These are phyloP conservation scores for Plicaturopsis crispa DNA, from an alignment of 768 basidiomycete species.

Conservation along the genomic window DNA sequence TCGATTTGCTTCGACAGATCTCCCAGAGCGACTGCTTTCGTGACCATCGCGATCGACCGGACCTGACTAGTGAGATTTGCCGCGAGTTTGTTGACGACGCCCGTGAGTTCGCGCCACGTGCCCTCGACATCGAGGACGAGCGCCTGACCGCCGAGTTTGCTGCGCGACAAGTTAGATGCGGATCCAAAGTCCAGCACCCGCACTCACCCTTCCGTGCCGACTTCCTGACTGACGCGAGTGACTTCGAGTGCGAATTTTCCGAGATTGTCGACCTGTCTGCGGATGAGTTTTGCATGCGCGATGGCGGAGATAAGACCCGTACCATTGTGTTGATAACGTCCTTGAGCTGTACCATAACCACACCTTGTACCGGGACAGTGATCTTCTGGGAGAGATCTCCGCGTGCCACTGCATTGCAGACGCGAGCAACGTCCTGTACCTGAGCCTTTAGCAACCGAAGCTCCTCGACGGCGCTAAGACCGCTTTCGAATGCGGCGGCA, in stretches of 20 bases:
- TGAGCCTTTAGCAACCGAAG: conserved; percentile 75
- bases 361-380: conserved; percentile 69
- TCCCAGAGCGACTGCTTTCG: conserved; percentile 77
- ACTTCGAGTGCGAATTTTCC: conserved; percentile 90
- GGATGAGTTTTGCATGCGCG: background rate
- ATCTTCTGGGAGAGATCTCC: conserved; percentile 77
- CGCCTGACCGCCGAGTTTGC: conserved; percentile 81
- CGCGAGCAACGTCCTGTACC: conserved; percentile 74
- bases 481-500: conserved; percentile 48
- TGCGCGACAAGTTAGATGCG: conserved; percentile 22
- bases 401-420: conserved; percentile 73
- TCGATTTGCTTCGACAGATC: conserved; percentile 89
- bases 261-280: conserved; percentile 52
- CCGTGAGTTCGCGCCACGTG: conserved; percentile 81
- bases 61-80: conserved; percentile 65
- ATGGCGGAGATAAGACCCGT: conserved; percentile 4
- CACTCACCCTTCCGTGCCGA: conserved; percentile 62
- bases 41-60: conserved; percentile 46
- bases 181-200: conserved; percentile 23
- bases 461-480: conserved; percentile 69
- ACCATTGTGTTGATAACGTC: conserved; percentile 71
- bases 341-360: conserved; percentile 76
- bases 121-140: conserved; percentile 85
- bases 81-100: conserved; percentile 76
- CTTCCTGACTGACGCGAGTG: conserved; percentile 78